phyloP scores from a whole-genome alignment of 176 grass and related monocot genomes.

The Saccharum spontaneum region DNA sequence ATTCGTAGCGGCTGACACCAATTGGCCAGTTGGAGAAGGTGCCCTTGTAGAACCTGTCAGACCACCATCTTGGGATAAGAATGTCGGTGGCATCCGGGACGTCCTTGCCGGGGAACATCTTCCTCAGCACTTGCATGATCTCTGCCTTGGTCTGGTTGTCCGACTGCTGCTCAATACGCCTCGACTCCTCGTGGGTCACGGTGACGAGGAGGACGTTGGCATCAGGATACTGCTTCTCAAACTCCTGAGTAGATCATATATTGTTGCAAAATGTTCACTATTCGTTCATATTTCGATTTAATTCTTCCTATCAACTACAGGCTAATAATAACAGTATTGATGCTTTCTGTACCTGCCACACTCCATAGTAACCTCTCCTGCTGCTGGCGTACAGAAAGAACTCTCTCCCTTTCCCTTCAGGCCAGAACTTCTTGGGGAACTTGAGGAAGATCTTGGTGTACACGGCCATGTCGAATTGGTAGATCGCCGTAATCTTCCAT shows the following conservation, averaged over 20 bases:
- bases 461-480: too few species aligned
- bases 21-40: conserved; percentile 70
- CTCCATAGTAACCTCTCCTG: background rate
- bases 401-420: too few species aligned
- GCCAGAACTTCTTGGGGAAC: too few species aligned
- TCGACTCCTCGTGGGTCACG: conserved; percentile 70
- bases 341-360: conserved; percentile 42
- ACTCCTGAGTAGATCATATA: background rate
- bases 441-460: too few species aligned
- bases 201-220: conserved; percentile 69
- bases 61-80: conserved; percentile 63
- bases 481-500: too few species aligned
- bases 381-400: too few species aligned
- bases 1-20: conserved; percentile 63
- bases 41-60: conserved; percentile 61
- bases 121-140: conserved; percentile 49
- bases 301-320: too few species aligned
- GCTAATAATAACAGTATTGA: background rate
- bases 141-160: conserved; percentile 62
- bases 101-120: conserved; percentile 48
- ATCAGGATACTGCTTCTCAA: conserved; percentile 57
- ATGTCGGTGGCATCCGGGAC: conserved; percentile 62
- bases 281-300: background rate
- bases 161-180: conserved; percentile 65
- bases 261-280: background rate